phyloP scores from a whole-genome alignment of 108 stramenopile genomes.

The Cyclotella choctawhatcheeana region DNA sequence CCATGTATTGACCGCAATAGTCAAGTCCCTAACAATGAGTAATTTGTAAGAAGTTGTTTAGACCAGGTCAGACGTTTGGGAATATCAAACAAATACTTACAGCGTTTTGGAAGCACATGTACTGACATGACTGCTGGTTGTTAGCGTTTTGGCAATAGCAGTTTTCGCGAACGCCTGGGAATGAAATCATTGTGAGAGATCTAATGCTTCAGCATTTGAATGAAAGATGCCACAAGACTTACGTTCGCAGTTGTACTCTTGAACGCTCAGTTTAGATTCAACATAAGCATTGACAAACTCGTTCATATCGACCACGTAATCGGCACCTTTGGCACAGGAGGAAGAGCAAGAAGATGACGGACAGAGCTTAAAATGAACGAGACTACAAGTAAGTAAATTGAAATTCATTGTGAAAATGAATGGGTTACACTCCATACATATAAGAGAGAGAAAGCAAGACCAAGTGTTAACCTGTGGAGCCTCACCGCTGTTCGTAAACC shows the following conservation, averaged over 20 bases:
- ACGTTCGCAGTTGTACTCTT: constrained; percentile 48
- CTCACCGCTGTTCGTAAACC: constrained; percentile 35
- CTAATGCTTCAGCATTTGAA: neutral
- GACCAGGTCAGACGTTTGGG: neutral
- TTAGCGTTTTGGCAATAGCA: constrained; percentile 46
- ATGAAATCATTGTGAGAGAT: neutral
- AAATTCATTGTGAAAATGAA: no score
- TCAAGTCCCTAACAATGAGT: constrained; percentile 21
- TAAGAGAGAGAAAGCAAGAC: no score
- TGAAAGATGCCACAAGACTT: neutral
- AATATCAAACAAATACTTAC: neutral
- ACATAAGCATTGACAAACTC: constrained; percentile 43
- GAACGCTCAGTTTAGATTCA: constrained; percentile 37
- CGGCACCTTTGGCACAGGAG: constrained; percentile 32
- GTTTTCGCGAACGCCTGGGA: constrained; percentile 25
- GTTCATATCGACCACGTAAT: constrained; percentile 53
- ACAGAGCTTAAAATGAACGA: constrained; percentile 57
- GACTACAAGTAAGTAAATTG: neutral
- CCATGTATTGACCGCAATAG: constrained; percentile 25
- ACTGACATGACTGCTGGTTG: constrained; percentile 27
- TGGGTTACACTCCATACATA: no score
- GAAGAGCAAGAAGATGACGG: constrained; percentile 25
- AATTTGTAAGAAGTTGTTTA: neutral
- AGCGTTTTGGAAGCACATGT: constrained; percentile 21
- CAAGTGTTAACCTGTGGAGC: no score